phyloP scores from a whole-genome alignment of 192 early-diverging fungal species.

The Funneliformis geosporum region DNA sequence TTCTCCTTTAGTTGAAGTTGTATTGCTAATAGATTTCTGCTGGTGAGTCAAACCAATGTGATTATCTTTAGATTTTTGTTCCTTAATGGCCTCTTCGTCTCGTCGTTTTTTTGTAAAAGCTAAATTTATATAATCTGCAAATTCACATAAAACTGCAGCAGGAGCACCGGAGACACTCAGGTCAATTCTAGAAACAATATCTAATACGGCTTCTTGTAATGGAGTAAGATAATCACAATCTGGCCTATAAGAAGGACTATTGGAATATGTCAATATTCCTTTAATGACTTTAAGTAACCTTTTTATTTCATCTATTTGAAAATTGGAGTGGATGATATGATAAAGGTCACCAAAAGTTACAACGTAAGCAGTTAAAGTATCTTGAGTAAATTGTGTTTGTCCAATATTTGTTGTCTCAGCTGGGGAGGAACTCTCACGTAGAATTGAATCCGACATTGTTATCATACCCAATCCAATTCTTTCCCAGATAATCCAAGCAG shows the following conservation, averaged over 20 bases:
- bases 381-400: conserved; percentile 61
- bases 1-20: neutral
- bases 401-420: conserved; percentile 12
- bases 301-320: conserved; percentile 56
- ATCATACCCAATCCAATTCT: conserved; percentile 68
- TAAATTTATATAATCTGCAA: conserved; percentile 47
- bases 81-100: neutral
- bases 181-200: conserved; percentile 45
- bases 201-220: conserved; percentile 68
- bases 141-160: conserved; percentile 44
- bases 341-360: conserved; percentile 67
- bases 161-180: conserved; percentile 36
- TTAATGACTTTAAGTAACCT: conserved; percentile 48
- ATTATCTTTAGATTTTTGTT: neutral
- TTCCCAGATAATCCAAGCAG: conserved; percentile 70
- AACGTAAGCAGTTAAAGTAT: conserved; percentile 66
- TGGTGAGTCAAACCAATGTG: neutral
- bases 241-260: conserved; percentile 50
- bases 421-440: neutral
- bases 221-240: conserved; percentile 61
- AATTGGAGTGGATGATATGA: conserved; percentile 51
- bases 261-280: conserved; percentile 61
- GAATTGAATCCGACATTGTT: conserved; percentile 33
- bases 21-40: conserved; percentile 31
- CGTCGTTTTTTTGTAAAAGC: conserved; percentile 36